Evolutionary conservation across 441 rosid genomes (phyloP).

Genomic region (Gossypium gossypioides): DNA sequence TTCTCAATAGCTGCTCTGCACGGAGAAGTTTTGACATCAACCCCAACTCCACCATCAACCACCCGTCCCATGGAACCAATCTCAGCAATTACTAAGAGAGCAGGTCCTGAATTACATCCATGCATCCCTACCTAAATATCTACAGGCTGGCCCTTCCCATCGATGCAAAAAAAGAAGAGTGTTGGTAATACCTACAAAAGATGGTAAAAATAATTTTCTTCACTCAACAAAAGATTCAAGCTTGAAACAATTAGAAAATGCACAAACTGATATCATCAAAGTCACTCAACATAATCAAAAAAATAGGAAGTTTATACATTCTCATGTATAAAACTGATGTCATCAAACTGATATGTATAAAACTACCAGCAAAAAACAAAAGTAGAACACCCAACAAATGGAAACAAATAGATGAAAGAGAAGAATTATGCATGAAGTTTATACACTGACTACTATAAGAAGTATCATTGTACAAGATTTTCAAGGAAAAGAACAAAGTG

Average conservation of each 20-base stretch:
- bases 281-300: conserved; percentile 1
- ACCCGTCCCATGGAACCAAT: conserved; percentile 99
- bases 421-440: background rate
- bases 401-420: background rate
- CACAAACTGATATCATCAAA: background rate
- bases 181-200: conserved; percentile 17
- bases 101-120: conserved; percentile 57
- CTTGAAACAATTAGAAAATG: background rate
- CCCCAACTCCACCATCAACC: conserved; percentile 82
- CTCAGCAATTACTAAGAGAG: conserved; percentile 84
- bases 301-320: background rate
- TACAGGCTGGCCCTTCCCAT: conserved; percentile 37
- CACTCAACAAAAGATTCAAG: background rate
- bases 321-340: background rate
- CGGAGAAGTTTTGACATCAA: conserved; percentile 83
- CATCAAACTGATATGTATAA: background rate
- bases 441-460: background rate
- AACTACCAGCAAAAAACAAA: background rate
- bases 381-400: background rate
- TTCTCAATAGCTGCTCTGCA: conserved; percentile 78
- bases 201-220: background rate
- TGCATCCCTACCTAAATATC: conserved; percentile 51
- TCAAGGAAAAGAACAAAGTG: background rate
- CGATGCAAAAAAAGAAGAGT: conserved; percentile 9
- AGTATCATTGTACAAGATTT: background rate